Percentiles rank a stretch among this genome's conserved stretches.
phyloP scores from a whole-genome alignment of 2,329 filamentous ascomycete species.

The Huntiella abstrusa region DNA sequence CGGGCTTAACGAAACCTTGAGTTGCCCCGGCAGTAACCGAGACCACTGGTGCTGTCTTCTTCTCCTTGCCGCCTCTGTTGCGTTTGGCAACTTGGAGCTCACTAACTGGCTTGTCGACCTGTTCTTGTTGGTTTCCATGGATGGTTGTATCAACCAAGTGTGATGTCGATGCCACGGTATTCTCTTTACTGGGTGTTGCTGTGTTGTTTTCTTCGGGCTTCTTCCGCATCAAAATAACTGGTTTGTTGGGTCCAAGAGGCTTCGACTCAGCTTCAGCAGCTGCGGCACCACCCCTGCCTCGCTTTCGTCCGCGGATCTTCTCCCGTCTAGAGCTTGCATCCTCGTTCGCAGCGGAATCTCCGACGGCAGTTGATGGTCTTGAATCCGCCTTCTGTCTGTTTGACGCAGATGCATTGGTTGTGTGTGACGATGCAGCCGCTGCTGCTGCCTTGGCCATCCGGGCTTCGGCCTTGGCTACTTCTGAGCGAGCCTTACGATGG shows the following conservation, averaged over 20 bases:
- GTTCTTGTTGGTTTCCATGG: no score
- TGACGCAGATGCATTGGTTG: neutral
- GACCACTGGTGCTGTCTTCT: slow-evolving; percentile 11
- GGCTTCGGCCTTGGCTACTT: slow-evolving; percentile 36
- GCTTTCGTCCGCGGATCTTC: slow-evolving; percentile 14
- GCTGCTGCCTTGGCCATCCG: slow-evolving; percentile 21
- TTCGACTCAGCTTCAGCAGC: slow-evolving; percentile 8
- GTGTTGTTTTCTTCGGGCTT: slow-evolving; percentile 16
- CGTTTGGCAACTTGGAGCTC: no score
- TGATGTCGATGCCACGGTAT: no score
- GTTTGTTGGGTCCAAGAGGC: slow-evolving; percentile 14
- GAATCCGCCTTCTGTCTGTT: slow-evolving; percentile 2
- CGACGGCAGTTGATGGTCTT: neutral
- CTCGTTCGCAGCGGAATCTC: slow-evolving; percentile 6
- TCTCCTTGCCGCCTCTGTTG: neutral
- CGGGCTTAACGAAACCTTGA: slow-evolving; percentile 63
- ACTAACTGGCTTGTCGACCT: no score
- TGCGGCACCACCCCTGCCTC: slow-evolving; percentile 23
- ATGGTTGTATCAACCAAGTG: no score
- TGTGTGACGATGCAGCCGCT: slow-evolving; percentile 11
- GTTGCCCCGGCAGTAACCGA: slow-evolving; percentile 28
- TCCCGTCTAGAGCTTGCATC: slow-evolving; percentile 2
- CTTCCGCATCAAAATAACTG: slow-evolving; percentile 25
- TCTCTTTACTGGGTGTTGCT: neutral
- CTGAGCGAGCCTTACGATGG: slow-evolving; percentile 39